A percentile compares a stretch with the other conserved stretches of the same genome.
These are phyloP conservation scores for Somion occarium DNA, from an alignment of 1,284 basidiomycete genomes.

Conservation along the genomic window DNA sequence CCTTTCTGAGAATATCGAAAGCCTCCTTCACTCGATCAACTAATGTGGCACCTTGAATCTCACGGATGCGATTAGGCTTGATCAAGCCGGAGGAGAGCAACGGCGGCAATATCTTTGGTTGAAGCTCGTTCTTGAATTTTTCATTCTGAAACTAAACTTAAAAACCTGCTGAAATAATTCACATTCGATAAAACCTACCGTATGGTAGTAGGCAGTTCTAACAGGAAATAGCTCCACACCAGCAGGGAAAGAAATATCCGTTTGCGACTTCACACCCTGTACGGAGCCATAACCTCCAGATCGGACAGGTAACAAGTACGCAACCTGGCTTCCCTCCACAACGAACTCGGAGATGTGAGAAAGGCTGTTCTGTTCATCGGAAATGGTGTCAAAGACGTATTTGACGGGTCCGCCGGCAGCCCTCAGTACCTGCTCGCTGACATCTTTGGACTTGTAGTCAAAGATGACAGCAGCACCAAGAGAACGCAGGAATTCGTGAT, in stretches of 20 bases:
- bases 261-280: not conserved
- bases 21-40: conserved; percentile 5
- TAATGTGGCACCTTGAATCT: conserved; percentile 7
- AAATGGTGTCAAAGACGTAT: conserved; percentile 40
- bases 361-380: conserved; percentile 30
- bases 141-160: not conserved
- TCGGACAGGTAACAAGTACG: conserved; percentile 46
- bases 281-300: conserved; percentile 14
- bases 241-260: not conserved
- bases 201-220: not conserved
- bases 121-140: conserved; percentile 1
- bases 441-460: conserved; percentile 44
- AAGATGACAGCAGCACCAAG: conserved; percentile 45
- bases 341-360: conserved; percentile 32
- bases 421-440: conserved; percentile 36
- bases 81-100: conserved; percentile 6
- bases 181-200: not conserved
- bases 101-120: conserved; percentile 3
- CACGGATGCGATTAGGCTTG: conserved; percentile 4
- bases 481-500: conserved; percentile 40
- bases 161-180: not conserved
- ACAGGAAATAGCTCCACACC: not conserved
- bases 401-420: conserved; percentile 33
- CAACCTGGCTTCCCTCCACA: conserved; percentile 33
- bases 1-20: conserved; percentile 6